These are phyloP conservation scores for Omphalotus guepiniiformis DNA, from an alignment of 768 basidiomycete genomes.

Conservation along the genomic window DNA sequence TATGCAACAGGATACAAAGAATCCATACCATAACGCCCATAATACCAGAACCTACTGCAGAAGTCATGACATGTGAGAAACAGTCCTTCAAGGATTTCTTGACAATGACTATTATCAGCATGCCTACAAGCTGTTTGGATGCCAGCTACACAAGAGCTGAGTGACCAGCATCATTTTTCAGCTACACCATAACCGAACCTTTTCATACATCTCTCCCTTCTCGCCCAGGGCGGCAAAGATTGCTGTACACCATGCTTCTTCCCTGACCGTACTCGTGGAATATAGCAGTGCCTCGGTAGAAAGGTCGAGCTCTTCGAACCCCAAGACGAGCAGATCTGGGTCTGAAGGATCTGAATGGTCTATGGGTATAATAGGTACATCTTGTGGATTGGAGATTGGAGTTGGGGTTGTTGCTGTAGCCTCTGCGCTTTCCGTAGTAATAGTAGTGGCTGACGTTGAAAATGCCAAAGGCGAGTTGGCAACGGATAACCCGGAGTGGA, in stretches of 20 bases:
- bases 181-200: conserved; percentile 35
- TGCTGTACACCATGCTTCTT: conserved; percentile 70
- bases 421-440: not conserved
- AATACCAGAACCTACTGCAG: conserved; percentile 65
- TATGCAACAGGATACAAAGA: conserved; percentile 2
- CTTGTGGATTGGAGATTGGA: not conserved
- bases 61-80: conserved; percentile 50
- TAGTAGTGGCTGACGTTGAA: not conserved
- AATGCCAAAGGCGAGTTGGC: not conserved
- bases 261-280: conserved; percentile 52
- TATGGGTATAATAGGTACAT: not conserved
- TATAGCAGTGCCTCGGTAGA: conserved; percentile 78
- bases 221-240: conserved; percentile 70
- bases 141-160: conserved; percentile 40
- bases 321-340: conserved; percentile 70
- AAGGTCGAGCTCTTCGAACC: conserved; percentile 78
- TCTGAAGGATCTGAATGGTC: conserved; percentile 28
- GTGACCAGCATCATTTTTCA: not conserved
- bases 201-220: conserved; percentile 57
- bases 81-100: conserved; percentile 45
- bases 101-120: conserved; percentile 68
- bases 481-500: not conserved
- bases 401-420: not conserved
- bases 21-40: conserved; percentile 69
- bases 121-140: conserved; percentile 80